Percentiles rank a stretch among this genome's conserved stretches.
phyloP scores from a whole-genome alignment of 2,329 filamentous ascomycete species.

The Exophiala sp. region DNA sequence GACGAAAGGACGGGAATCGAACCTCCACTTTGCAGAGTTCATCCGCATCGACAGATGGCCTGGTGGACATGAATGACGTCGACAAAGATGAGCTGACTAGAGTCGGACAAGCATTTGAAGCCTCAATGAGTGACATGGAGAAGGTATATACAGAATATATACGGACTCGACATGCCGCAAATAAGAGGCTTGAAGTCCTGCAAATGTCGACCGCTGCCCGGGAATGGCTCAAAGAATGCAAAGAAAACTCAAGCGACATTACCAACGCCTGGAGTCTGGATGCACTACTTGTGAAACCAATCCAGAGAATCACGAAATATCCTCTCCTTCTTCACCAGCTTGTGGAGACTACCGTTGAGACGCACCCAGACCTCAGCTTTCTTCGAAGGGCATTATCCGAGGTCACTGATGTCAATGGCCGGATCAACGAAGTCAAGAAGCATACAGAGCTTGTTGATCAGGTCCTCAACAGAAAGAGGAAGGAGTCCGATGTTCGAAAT shows the following conservation, averaged over 20 bases:
- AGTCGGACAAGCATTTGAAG: conserved; percentile 58
- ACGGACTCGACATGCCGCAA: conserved; percentile 62
- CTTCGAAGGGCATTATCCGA: conserved; percentile 73
- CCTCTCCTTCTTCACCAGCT: conserved; percentile 79
- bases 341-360: conserved; percentile 70
- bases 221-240: conserved; percentile 90
- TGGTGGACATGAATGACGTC: conserved; percentile 40
- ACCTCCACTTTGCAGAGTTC: conserved; percentile 45
- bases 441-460: conserved; percentile 89
- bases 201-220: conserved; percentile 59
- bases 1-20: conserved; percentile 51
- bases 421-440: conserved; percentile 93
- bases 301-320: conserved; percentile 92
- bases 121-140: conserved; percentile 58
- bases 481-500: conserved; percentile 82
- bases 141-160: conserved; percentile 63
- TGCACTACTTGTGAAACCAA: conserved; percentile 93
- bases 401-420: conserved; percentile 56
- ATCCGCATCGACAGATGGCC: conserved; percentile 38
- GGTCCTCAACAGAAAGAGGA: conserved; percentile 77
- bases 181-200: conserved; percentile 55
- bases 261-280: conserved; percentile 94
- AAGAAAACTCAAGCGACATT: conserved; percentile 84
- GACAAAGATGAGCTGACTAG: conserved; percentile 58
- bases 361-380: conserved; percentile 75